A percentile compares a stretch with the other conserved stretches of the same genome.
Conservation (phyloP, 192 early-diverging fungal species). For the Entophlyctis luteolus region DNA sequence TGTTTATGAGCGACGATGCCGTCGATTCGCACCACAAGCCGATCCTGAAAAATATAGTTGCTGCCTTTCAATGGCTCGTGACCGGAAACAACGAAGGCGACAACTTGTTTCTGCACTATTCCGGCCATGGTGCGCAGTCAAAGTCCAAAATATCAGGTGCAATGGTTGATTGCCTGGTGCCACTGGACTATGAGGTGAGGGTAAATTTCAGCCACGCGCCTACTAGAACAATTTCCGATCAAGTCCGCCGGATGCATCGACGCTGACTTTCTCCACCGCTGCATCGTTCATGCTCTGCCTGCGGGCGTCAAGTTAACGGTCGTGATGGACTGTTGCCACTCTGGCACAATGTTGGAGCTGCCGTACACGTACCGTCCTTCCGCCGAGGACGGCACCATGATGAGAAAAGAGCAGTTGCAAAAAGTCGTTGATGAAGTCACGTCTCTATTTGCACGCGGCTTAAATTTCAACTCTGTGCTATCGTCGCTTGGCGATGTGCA, state of each 20-base stretch:
- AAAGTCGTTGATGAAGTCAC: background rate
- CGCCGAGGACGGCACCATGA: background rate
- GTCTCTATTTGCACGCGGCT: background rate
- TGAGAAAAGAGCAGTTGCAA: background rate
- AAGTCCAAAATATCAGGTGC: background rate
- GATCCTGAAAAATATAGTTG: constrained; percentile 40
- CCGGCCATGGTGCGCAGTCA: constrained; percentile 41
- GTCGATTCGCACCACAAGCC: constrained; percentile 32
- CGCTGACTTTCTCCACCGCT: constrained; percentile 14
- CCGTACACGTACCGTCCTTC: constrained; percentile 42
- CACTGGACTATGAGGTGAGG: constrained; percentile 44
- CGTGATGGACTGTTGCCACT: constrained; percentile 54
- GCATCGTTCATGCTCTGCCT: constrained; percentile 35
- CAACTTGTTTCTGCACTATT: constrained; percentile 50
- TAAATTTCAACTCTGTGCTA: background rate
- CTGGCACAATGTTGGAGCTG: constrained; percentile 43
- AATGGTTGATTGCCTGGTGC: constrained; percentile 32
- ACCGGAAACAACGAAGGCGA: constrained; percentile 41
- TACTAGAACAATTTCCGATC: constrained; percentile 10
- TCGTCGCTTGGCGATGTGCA: background rate
- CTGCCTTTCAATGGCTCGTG: constrained; percentile 43
- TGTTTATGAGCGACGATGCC: constrained; percentile 46
- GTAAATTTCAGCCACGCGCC: constrained; percentile 38
- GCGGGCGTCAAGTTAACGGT: constrained; percentile 37
- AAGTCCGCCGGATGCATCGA: background rate